These are phyloP conservation scores for Globisporangium cystogenes DNA, from an alignment of 352 stramenopile genomes.

Conservation along the genomic window DNA sequence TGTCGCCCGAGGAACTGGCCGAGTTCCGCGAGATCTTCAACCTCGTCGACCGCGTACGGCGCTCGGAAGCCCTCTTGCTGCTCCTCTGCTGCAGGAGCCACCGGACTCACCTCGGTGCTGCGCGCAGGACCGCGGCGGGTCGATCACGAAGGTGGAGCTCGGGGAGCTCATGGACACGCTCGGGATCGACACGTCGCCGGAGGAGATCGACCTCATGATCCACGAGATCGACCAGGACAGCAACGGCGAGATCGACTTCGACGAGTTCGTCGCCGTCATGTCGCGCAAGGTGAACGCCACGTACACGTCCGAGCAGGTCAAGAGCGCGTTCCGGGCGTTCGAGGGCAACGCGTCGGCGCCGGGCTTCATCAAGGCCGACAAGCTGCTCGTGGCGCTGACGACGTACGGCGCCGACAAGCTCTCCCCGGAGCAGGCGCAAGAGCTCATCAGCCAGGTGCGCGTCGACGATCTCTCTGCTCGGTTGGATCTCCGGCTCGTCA, in stretches of 20 bases:
- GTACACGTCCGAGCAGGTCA: slow-evolving; percentile 92
- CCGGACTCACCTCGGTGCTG: too few relatives aligned
- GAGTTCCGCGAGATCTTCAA: slow-evolving; percentile 96
- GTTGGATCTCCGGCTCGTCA: too few relatives aligned
- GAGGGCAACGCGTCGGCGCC: slow-evolving; percentile 56
- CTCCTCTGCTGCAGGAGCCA: too few relatives aligned
- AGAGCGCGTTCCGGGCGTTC: slow-evolving; percentile 84
- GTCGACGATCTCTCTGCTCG: neutral
- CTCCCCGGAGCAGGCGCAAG: slow-evolving; percentile 85
- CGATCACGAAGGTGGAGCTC: slow-evolving; percentile 93
- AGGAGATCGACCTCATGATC: slow-evolving; percentile 95
- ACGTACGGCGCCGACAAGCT: slow-evolving; percentile 90
- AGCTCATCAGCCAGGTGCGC: slow-evolving; percentile 86
- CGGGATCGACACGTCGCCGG: slow-evolving; percentile 88
- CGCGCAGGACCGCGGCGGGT: slow-evolving; percentile 85
- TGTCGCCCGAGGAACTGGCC: slow-evolving; percentile 77
- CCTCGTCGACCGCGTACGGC: slow-evolving; percentile 82
- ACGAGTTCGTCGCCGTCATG: slow-evolving; percentile 95
- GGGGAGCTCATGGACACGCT: slow-evolving; percentile 93
- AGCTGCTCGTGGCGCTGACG: slow-evolving; percentile 80
- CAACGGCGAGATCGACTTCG: slow-evolving; percentile 94
- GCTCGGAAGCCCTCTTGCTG: too few relatives aligned
- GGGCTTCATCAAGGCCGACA: slow-evolving; percentile 82
- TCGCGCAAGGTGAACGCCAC: slow-evolving; percentile 92
- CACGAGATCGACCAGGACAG: slow-evolving; percentile 94